Evolutionary conservation across 495 filamentous ascomycete species (phyloP).

Genomic region (Hypoxylon subgilvum): DNA sequence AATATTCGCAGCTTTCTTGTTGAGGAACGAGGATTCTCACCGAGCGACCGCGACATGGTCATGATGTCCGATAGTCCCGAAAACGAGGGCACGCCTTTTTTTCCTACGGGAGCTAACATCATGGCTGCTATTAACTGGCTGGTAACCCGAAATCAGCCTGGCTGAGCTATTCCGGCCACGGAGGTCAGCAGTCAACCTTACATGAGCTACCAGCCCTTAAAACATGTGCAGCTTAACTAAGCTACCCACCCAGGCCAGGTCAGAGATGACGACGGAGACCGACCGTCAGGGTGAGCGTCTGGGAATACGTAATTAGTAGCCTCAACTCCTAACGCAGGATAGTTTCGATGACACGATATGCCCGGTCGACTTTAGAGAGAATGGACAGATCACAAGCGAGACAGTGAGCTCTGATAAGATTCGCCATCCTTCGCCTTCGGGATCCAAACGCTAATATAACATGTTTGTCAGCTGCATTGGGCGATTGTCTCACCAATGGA

Average conservation of each 20-base stretch:
- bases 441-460: neutral
- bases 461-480: conserved; percentile 51
- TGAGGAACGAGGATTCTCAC: conserved; percentile 55
- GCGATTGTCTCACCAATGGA: conserved; percentile 60
- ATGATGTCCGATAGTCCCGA: conserved; percentile 58
- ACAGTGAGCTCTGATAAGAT: conserved; percentile 35
- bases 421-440: neutral
- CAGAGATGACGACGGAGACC: conserved; percentile 50
- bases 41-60: conserved; percentile 57
- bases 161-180: conserved; percentile 66
- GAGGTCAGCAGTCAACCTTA: conserved; percentile 42
- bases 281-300: conserved; percentile 49
- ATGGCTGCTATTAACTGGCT: conserved; percentile 64
- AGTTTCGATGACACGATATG: conserved; percentile 64
- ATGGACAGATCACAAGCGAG: conserved; percentile 60
- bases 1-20: conserved; percentile 57
- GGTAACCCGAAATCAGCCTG: conserved; percentile 57
- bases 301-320: neutral
- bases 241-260: conserved; percentile 46
- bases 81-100: conserved; percentile 56
- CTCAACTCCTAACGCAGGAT: conserved; percentile 23
- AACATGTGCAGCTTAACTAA: neutral
- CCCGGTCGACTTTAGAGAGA: conserved; percentile 58
- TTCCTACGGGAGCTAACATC: conserved; percentile 62
- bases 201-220: neutral